Evolutionary conservation across 495 filamentous ascomycete genomes (phyloP).

Genomic region (Tuber calosporum): DNA sequence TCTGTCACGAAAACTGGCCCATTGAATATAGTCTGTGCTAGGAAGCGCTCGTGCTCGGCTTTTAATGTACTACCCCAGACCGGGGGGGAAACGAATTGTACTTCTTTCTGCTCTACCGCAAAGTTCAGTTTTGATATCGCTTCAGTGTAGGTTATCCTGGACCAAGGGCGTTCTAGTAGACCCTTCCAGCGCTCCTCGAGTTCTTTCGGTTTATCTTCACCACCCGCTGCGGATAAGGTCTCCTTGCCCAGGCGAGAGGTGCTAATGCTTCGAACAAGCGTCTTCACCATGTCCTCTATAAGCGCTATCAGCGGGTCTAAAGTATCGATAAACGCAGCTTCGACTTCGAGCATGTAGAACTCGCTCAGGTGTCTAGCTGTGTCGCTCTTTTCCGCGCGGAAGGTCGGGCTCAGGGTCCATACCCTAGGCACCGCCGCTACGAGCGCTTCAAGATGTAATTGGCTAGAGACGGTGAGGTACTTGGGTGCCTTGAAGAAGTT

Average conservation of each 20-base stretch:
- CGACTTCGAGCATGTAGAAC: slow-evolving; percentile 97
- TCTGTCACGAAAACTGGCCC: slow-evolving; percentile 84
- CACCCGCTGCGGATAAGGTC: slow-evolving; percentile 44
- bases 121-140: slow-evolving; percentile 62
- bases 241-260: slow-evolving; percentile 57
- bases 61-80: slow-evolving; percentile 69
- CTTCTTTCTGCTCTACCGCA: slow-evolving; percentile 49
- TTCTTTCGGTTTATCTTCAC: slow-evolving; percentile 38
- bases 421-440: slow-evolving; percentile 81
- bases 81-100: slow-evolving; percentile 58
- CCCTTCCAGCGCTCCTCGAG: slow-evolving; percentile 65
- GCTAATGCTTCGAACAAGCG: slow-evolving; percentile 53
- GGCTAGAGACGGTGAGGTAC: slow-evolving; percentile 90
- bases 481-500: slow-evolving; percentile 81
- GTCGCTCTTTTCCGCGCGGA: slow-evolving; percentile 89
- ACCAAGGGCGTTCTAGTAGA: slow-evolving; percentile 59
- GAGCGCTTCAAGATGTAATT: slow-evolving; percentile 89
- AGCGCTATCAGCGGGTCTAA: slow-evolving; percentile 65
- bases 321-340: slow-evolving; percentile 68
- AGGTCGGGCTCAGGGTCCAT: slow-evolving; percentile 89
- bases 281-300: slow-evolving; percentile 67
- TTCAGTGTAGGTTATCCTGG: slow-evolving; percentile 74
- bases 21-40: slow-evolving; percentile 63
- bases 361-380: slow-evolving; percentile 91
- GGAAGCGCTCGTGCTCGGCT: slow-evolving; percentile 85